Evolutionary conservation across 495 filamentous ascomycete species (phyloP).

Genomic region (Chaetomium cochliodes): DNA sequence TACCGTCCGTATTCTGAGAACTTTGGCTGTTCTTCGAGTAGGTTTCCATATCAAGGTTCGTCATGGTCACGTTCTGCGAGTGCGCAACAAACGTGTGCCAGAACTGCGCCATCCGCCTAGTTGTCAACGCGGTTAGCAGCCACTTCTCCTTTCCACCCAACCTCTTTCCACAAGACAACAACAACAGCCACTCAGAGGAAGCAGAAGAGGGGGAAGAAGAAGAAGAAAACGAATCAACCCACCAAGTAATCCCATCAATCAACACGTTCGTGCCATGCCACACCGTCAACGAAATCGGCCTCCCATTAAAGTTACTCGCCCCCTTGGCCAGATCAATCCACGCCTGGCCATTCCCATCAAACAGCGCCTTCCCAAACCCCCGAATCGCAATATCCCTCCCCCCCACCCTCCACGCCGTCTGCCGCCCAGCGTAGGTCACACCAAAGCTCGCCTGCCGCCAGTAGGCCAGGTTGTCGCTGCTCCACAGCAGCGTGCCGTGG

Average conservation of each 20-base stretch:
- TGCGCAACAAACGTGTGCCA: conserved; percentile 48
- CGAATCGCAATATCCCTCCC: conserved; percentile 39
- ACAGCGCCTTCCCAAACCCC: conserved; percentile 43
- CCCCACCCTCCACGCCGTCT: conserved; percentile 44
- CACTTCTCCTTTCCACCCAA: neutral
- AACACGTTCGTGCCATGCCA: conserved; percentile 43
- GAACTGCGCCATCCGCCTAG: conserved; percentile 41
- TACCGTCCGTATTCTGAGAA: conserved; percentile 46
- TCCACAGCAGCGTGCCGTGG: conserved; percentile 43
- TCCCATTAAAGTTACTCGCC: conserved; percentile 37
- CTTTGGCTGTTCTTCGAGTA: conserved; percentile 36
- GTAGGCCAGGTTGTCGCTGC: conserved; percentile 41
- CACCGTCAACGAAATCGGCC: conserved; percentile 44
- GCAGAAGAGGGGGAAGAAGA: neutral
- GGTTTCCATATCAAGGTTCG: conserved; percentile 46
- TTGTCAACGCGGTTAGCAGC: neutral
- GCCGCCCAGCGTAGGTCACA: conserved; percentile 41
- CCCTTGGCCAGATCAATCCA: conserved; percentile 46
- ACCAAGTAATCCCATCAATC: conserved; percentile 44
- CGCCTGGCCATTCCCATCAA: conserved; percentile 45
- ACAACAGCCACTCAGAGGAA: neutral
- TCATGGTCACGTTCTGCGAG: conserved; percentile 47
- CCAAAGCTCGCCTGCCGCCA: conserved; percentile 39
- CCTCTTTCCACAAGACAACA: neutral
- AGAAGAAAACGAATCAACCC: neutral